Percentiles rank a stretch among this genome's conserved stretches.
These are phyloP conservation scores for Simplicillium aogashimaense DNA, from an alignment of 2,329 filamentous ascomycete species.

Conservation along the genomic window DNA sequence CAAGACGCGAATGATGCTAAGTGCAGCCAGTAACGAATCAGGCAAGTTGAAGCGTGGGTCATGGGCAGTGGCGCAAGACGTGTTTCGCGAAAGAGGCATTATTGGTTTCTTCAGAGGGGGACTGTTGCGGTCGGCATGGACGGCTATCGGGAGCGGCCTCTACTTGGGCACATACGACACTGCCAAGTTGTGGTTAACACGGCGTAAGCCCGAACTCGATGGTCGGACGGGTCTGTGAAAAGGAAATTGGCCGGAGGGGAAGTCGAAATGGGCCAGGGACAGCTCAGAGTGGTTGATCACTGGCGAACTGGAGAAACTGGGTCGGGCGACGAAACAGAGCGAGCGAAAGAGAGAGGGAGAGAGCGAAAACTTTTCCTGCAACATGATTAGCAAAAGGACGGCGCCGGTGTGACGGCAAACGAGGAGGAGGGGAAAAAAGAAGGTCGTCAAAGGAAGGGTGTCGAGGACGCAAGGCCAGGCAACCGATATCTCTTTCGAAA, in stretches of 20 bases:
- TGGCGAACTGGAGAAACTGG: too few relatives aligned
- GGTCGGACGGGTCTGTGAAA: slow-evolving; percentile 21
- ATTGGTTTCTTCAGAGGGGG: slow-evolving; percentile 71
- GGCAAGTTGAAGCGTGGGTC: slow-evolving; percentile 29
- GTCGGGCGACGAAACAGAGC: too few relatives aligned
- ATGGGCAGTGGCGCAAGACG: slow-evolving; percentile 51
- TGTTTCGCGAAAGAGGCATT: slow-evolving; percentile 58
- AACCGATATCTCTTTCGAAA: too few relatives aligned
- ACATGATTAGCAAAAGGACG: too few relatives aligned
- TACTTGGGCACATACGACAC: slow-evolving; percentile 84
- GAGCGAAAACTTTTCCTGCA: too few relatives aligned
- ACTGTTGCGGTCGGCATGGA: slow-evolving; percentile 66
- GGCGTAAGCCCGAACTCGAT: slow-evolving; percentile 28
- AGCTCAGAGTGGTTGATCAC: too few relatives aligned
- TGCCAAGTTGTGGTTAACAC: slow-evolving; percentile 54
- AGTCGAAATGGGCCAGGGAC: not conserved
- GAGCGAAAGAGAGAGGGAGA: too few relatives aligned
- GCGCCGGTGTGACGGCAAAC: too few relatives aligned
- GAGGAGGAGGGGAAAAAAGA: too few relatives aligned
- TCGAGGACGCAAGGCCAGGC: too few relatives aligned
- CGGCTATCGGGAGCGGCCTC: slow-evolving; percentile 69
- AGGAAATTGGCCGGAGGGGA: not conserved
- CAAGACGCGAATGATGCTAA: slow-evolving; percentile 83
- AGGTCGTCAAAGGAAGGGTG: too few relatives aligned
- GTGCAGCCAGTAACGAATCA: slow-evolving; percentile 32